These are phyloP conservation scores for Phytomonas serpens DNA, from an alignment of 208 protist genomes.

Conservation along the genomic window DNA sequence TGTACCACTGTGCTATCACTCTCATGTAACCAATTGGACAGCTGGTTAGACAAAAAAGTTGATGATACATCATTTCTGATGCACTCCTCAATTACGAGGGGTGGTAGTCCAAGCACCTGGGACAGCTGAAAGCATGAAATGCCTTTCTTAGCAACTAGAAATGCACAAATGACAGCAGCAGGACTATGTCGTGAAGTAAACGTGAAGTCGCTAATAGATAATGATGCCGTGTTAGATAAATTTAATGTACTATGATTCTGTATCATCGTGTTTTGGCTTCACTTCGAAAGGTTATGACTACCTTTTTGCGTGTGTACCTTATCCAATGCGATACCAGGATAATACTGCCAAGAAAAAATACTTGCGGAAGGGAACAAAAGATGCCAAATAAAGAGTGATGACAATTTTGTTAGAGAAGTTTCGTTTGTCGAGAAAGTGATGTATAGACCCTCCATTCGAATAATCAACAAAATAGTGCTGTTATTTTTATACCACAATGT, in stretches of 20 bases:
- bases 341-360: not conserved
- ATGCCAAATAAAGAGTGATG: not conserved
- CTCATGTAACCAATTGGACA: conserved; percentile 59
- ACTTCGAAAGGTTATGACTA: not conserved
- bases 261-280: not conserved
- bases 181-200: conserved; percentile 24
- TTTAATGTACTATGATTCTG: not conserved
- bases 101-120: conserved; percentile 43
- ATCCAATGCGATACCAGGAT: not conserved
- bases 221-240: not conserved
- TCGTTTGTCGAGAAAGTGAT: not conserved
- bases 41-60: conserved; percentile 39
- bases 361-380: not conserved
- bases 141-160: conserved; percentile 43
- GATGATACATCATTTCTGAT: conserved; percentile 66
- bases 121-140: conserved; percentile 33
- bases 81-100: conserved; percentile 66
- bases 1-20: conserved; percentile 6
- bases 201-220: conserved; percentile 3
- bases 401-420: not conserved
- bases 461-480: not conserved
- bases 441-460: not conserved
- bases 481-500: not conserved
- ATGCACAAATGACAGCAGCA: conserved; percentile 50
- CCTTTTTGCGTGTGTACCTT: not conserved